These are phyloP conservation scores for Scheffersomyces stipitis DNA, from an alignment of 805 yeast species.

Conservation along the genomic window DNA sequence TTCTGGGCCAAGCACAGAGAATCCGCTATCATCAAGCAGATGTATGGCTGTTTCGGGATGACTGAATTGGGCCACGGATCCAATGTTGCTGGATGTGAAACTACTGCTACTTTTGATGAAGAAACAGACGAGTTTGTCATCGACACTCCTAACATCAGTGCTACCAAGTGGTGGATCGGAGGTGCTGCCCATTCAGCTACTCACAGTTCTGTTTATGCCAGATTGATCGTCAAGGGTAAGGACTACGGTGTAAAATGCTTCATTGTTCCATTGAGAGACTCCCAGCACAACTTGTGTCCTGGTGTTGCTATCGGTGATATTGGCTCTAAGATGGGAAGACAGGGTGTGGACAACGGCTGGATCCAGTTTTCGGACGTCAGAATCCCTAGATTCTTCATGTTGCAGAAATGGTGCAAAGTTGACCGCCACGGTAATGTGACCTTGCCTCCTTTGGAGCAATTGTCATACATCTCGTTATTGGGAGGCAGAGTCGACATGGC, in stretches of 20 bases:
- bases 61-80: conserved; percentile 86
- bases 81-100: conserved; percentile 89
- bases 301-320: conserved; percentile 48
- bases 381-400: conserved; percentile 46
- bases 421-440: conserved; percentile 38
- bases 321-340: conserved; percentile 51
- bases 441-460: conserved; percentile 47
- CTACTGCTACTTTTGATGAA: conserved; percentile 54
- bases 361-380: conserved; percentile 45
- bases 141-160: conserved; percentile 49
- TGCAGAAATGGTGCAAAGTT: conserved; percentile 45
- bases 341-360: conserved; percentile 51
- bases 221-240: conserved; percentile 43
- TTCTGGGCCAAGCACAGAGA: conserved; percentile 39
- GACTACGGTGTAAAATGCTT: conserved; percentile 49
- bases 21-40: conserved; percentile 31
- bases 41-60: conserved; percentile 89
- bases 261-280: conserved; percentile 46
- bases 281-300: conserved; percentile 42
- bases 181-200: conserved; percentile 51
- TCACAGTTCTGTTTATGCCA: conserved; percentile 40
- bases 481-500: conserved; percentile 49
- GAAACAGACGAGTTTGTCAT: conserved; percentile 42
- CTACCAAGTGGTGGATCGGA: conserved; percentile 53
- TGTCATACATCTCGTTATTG: conserved; percentile 42